Percentiles rank a stretch among this genome's conserved stretches.
Evolutionary conservation across 495 filamentous ascomycete genomes (phyloP).

Genomic region (Penicillium waksmanii): DNA sequence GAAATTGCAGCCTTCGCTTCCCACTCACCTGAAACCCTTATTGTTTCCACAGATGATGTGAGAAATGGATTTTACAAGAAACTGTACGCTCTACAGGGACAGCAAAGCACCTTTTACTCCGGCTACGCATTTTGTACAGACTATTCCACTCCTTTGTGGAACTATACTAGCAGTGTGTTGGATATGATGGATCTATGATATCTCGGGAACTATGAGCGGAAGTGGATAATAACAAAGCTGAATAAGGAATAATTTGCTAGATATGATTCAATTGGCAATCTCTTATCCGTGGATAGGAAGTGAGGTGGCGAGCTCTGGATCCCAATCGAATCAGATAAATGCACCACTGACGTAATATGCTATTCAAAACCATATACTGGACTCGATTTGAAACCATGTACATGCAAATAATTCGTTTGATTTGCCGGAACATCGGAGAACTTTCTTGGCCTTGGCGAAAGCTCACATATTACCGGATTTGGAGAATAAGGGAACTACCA

Average conservation of each 20-base stretch:
- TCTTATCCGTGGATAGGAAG: too few relatives aligned
- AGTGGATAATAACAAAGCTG: not conserved
- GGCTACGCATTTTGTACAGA: constrained; percentile 31
- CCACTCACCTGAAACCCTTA: constrained; percentile 36
- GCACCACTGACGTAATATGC: too few relatives aligned
- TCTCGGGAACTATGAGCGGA: not conserved
- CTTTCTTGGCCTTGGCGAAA: not conserved
- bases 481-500: not conserved
- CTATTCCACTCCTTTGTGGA: constrained; percentile 14
- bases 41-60: constrained; percentile 39
- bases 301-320: too few relatives aligned
- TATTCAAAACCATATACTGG: too few relatives aligned
- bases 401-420: not conserved
- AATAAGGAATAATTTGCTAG: too few relatives aligned
- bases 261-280: too few relatives aligned
- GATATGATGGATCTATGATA: constrained; percentile 13
- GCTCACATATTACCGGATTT: not conserved
- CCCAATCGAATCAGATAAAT: too few relatives aligned
- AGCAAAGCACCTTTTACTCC: constrained; percentile 55
- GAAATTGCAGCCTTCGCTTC: constrained; percentile 26
- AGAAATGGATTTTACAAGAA: constrained; percentile 52
- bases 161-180: constrained; percentile 16
- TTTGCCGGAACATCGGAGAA: not conserved
- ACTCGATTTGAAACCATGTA: too few relatives aligned
- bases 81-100: constrained; percentile 55